Base-by-base conservation (phyloP, 2,329 filamentous ascomycete species). In the Calonectria honghensis region DNA sequence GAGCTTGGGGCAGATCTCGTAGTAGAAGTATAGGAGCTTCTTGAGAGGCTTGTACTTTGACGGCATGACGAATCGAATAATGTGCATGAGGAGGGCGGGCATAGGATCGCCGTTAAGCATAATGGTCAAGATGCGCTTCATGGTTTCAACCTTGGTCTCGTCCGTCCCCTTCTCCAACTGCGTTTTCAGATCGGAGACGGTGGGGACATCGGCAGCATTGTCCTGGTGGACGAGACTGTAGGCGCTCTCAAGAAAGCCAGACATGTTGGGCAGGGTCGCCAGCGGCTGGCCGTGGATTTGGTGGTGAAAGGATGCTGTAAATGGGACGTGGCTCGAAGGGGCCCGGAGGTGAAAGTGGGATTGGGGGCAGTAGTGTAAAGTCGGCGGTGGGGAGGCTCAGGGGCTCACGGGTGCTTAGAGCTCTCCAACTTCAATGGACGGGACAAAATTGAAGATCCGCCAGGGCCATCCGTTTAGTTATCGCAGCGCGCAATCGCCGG, bases 51-150 rank as follows among this genome's bases (percentile, higher is more conserved):
- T 99, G 86, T 94, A 95, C 89, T 97, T 98, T 77, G 96, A 98
- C 18, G 97, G 97, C 97, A 99, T 99, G 81, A 99, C 96, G 85
- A 99, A 99, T 85, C 97, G 95, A 86, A 99, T 99, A 83, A 99
- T 99, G 88, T 98, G 97, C 97, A 99, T 99, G 81, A 99, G 93
- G 27, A 99, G 90, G 80, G 96, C 93, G 32, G 96, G 94, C 94
- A 99, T 97, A 51, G 97, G 93, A 84, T 99, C 96, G 80, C 97
- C 97, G 85, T 98, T 98, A 83, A 99, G 92, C 97, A 99, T 98
- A 84, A 98, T 93, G 77, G 95, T 98, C 84, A 98, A 89, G 85
- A 99, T 96, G 88, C 93, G 94, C 92, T 97, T 97, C 95, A 97
- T 97, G 74, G 96, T 98, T 79, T 98, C 96, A 85, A 96, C 90